phyloP scores from a whole-genome alignment of 2,329 filamentous ascomycete species.

The Cladosporium sp. region DNA sequence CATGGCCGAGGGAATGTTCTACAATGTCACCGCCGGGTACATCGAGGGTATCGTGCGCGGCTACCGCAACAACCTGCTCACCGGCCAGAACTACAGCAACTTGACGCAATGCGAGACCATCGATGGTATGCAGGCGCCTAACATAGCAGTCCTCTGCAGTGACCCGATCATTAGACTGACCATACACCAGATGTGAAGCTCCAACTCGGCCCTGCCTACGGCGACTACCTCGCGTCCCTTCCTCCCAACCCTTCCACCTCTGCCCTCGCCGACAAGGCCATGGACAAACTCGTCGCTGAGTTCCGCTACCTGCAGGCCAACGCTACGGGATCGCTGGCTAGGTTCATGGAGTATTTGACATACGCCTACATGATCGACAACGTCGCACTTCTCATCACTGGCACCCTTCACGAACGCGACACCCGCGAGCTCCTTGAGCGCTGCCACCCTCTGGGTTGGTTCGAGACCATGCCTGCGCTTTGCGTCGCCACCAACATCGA shows the following conservation, averaged over 20 bases:
- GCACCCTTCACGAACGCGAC: slow-evolving; percentile 94
- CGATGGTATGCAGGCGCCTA: slow-evolving; percentile 65
- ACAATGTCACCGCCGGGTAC: slow-evolving; percentile 66
- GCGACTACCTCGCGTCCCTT: slow-evolving; percentile 90
- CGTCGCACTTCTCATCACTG: slow-evolving; percentile 94
- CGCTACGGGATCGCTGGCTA: slow-evolving; percentile 83
- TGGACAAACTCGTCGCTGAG: slow-evolving; percentile 96
- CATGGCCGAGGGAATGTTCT: slow-evolving; percentile 48
- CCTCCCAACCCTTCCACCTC: slow-evolving; percentile 97
- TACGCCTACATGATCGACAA: slow-evolving; percentile 99
- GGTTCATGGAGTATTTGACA: slow-evolving; percentile 97
- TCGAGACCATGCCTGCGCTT: slow-evolving; percentile 97
- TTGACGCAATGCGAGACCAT: slow-evolving; percentile 97
- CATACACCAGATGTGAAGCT: slow-evolving; percentile 82
- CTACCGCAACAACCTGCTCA: slow-evolving; percentile 92
- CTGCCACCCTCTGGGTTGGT: slow-evolving; percentile 97
- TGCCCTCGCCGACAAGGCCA: slow-evolving; percentile 88
- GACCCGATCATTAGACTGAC: slow-evolving; percentile 8
- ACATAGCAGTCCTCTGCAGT: background rate
- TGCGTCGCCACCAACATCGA: slow-evolving; percentile 98
- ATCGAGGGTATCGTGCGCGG: slow-evolving; percentile 96
- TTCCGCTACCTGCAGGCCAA: slow-evolving; percentile 96
- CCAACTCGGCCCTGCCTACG: slow-evolving; percentile 93
- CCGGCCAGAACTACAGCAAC: slow-evolving; percentile 87
- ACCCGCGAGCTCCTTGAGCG: slow-evolving; percentile 91